A percentile compares a stretch with the other conserved stretches of the same genome.
These are phyloP conservation scores for Ustilago trichophora DNA, from an alignment of 1,284 basidiomycete species.

Conservation along the genomic window DNA sequence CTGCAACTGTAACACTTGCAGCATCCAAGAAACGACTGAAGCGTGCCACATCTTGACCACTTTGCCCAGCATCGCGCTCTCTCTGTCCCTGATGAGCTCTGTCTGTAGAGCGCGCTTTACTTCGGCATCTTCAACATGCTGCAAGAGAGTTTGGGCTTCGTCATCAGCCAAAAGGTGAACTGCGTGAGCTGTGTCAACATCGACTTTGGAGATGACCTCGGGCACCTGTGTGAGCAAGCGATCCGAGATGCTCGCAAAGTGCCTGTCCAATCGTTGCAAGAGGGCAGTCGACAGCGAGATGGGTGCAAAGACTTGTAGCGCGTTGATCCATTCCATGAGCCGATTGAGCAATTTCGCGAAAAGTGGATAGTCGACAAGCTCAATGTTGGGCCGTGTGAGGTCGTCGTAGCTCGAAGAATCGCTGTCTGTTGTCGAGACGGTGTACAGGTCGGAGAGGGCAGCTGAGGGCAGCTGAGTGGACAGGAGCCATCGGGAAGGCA, in stretches of 20 bases:
- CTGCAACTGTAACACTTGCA: constrained; percentile 5
- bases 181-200: neutral
- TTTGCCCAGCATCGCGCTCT: constrained; percentile 9
- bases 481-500: constrained; percentile 16
- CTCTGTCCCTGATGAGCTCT: constrained; percentile 13
- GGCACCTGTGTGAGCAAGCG: constrained; percentile 7
- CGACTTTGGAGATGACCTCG: neutral
- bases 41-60: constrained; percentile 17
- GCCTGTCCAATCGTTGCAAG: neutral
- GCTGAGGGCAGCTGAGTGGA: constrained; percentile 13
- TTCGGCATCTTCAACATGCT: constrained; percentile 1
- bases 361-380: constrained; percentile 27
- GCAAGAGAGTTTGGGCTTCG: neutral
- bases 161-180: constrained; percentile 3
- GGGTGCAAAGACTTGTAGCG: constrained; percentile 27
- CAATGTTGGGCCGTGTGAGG: constrained; percentile 17
- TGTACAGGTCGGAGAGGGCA: constrained; percentile 12
- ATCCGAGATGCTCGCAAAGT: constrained; percentile 5
- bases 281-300: neutral
- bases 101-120: neutral
- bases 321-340: constrained; percentile 24
- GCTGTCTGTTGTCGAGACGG: neutral
- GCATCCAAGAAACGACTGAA: constrained; percentile 23
- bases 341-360: constrained; percentile 30
- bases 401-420: constrained; percentile 18